Conservation (phyloP, 2,329 filamentous ascomycete genomes). For the Xylariaceae sp. region DNA sequence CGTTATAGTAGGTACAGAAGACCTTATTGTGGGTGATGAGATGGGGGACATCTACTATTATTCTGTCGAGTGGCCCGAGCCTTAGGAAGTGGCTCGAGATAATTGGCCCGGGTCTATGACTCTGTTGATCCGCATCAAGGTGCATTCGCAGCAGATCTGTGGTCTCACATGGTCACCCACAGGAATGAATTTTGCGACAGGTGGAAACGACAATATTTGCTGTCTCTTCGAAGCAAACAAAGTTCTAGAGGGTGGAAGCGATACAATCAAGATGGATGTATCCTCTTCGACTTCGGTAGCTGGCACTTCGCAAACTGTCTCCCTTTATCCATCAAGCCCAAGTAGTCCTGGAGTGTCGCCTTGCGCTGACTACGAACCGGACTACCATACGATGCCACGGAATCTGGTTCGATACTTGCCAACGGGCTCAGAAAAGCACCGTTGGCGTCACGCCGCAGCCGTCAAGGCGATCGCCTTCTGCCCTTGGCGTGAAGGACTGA, state of each 20-base stretch:
- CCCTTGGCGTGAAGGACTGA: constrained; percentile 85
- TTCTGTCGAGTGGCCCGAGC: constrained; percentile 80
- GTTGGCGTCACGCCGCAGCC: constrained; percentile 81
- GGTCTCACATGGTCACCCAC: constrained; percentile 87
- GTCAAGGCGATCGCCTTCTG: constrained; percentile 98
- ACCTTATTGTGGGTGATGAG: constrained; percentile 87
- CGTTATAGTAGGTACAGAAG: constrained; percentile 71
- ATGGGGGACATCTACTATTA: constrained; percentile 86
- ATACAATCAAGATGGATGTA: background rate
- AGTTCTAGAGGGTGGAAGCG: constrained; percentile 50
- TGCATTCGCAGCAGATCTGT: constrained; percentile 90
- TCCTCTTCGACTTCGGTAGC: constrained; percentile 3
- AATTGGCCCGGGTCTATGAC: constrained; percentile 81
- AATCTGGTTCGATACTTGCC: constrained; percentile 54
- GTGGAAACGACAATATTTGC: constrained; percentile 91
- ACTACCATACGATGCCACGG: constrained; percentile 25
- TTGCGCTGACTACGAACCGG: background rate
- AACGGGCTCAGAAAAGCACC: constrained; percentile 68
- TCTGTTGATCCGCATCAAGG: constrained; percentile 75
- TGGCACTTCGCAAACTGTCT: background rate
- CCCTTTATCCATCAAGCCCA: background rate
- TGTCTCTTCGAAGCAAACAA: constrained; percentile 77
- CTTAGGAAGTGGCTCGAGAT: constrained; percentile 67
- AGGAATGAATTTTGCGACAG: constrained; percentile 80
- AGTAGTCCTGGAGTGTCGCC: background rate